These are phyloP conservation scores for Eucalyptus sideroxylon DNA, from an alignment of 345 rosid species.

Conservation along the genomic window DNA sequence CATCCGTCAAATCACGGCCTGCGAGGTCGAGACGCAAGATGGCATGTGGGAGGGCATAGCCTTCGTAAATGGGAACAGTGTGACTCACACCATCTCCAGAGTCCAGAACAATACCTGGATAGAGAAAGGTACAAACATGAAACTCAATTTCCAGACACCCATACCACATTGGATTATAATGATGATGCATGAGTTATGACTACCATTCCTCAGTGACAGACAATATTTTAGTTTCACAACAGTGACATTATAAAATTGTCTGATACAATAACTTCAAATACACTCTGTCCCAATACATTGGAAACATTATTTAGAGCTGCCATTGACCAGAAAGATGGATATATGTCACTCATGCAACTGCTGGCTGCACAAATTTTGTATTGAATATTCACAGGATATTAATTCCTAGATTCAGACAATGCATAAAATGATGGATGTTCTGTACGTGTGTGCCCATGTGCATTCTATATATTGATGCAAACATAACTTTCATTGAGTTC, in stretches of 20 bases:
- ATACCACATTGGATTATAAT: not conserved
- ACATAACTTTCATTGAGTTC: not conserved
- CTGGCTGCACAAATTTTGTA: not conserved
- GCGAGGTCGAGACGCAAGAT: slow-evolving; percentile 69
- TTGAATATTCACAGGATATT: not conserved
- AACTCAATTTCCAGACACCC: not conserved
- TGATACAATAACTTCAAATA: not conserved
- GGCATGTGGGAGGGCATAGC: slow-evolving; percentile 60
- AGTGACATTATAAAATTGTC: not conserved
- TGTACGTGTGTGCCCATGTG: not conserved
- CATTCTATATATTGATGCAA: not conserved
- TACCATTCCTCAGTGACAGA: not conserved
- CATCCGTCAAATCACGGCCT: slow-evolving; percentile 74
- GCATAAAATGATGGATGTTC: not conserved
- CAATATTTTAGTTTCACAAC: not conserved
- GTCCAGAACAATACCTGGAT: slow-evolving; percentile 44
- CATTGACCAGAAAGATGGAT: not conserved
- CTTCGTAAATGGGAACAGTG: slow-evolving; percentile 47
- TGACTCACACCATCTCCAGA: slow-evolving; percentile 56
- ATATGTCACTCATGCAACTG: not conserved
- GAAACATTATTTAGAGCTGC: not conserved
- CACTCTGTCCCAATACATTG: not conserved
- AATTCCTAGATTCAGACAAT: not conserved
- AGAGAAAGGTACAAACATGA: not conserved
- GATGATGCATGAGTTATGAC: not conserved